Evolutionary conservation across 305 asterid genomes (phyloP), one percentile per base, ranked within the genome.

Genomic region (Stenogyne calaminthoides): DNA sequence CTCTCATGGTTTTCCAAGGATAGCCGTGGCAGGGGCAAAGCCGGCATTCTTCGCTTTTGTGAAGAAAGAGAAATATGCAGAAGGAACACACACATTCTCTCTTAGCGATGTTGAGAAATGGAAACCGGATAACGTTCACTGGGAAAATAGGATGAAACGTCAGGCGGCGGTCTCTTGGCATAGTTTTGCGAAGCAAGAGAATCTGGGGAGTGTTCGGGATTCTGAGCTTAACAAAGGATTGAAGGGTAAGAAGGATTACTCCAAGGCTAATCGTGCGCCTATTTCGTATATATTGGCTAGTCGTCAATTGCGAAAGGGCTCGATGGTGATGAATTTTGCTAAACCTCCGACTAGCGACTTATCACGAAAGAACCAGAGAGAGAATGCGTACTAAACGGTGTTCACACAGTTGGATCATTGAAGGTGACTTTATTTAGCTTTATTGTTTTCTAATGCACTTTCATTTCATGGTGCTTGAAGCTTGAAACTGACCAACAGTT

Each of bases 351-450:
- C 10, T 19, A 40, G 62, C 64, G 51, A 20, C 20, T 18, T 16
- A 2, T 54, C 73, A 18, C 54, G 46, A 12, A 12, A 10, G 46
- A 36, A 44, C 59, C 58, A 27, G 34, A 12, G 22, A n/a, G 49
- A 36, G 20, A 36, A 55, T 16, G 7, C 58, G 0, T 64, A 37
- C 51, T 56, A 55, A 52, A 39, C 29, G 7, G 27, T 16, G 65
- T 2, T 22, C 61, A 6, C 27, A 73, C 39, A 83, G 81, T 68
- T 84, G 95, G 90, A 81, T 72, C 68, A 70, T 86, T 70, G 91
- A 88, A 81, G 97, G 96, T 88, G 81, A 61, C 29, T 52, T 47
- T 49, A 4, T 29, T 32, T 74, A 36, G 40, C 32, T 64, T 46
- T 49, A 4, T 29, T 32, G 67, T 44, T 40, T 25, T 52, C 55